Evolutionary conservation across 192 early-diverging fungal genomes (phyloP).

Genomic region (Mortierella antarctica): DNA sequence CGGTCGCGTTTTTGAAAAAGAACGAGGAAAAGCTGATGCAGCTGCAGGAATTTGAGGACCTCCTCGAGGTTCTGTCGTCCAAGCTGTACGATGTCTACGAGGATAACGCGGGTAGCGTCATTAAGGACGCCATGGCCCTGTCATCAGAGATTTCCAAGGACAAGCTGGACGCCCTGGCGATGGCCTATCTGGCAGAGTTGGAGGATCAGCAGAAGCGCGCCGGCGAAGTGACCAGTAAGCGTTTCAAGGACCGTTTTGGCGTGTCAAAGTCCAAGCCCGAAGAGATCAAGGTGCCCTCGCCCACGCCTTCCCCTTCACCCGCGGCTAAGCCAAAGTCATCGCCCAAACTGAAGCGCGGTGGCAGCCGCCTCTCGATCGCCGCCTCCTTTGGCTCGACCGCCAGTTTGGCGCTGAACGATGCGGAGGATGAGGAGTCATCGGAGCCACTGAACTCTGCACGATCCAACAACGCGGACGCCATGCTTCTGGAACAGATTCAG

Average conservation of each 20-base stretch:
- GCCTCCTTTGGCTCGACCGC: conserved; percentile 38
- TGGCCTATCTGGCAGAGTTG: conserved; percentile 62
- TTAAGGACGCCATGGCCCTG: conserved; percentile 84
- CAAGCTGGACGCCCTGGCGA: conserved; percentile 79
- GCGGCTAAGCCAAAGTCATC: conserved; percentile 10
- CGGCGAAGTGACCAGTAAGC: conserved; percentile 58
- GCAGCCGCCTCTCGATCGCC: conserved; percentile 45
- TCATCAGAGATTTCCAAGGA: conserved; percentile 72
- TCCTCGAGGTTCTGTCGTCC: conserved; percentile 84
- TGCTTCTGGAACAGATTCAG: conserved; percentile 67
- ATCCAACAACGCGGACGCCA: conserved; percentile 20
- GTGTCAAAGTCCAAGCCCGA: conserved; percentile 27
- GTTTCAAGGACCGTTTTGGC: conserved; percentile 59
- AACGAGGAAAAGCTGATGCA: conserved; percentile 77
- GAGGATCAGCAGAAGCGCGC: conserved; percentile 65
- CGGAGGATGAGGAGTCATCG: conserved; percentile 13
- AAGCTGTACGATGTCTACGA: conserved; percentile 87
- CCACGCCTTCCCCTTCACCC: neutral
- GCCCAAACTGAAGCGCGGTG: conserved; percentile 26
- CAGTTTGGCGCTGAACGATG: conserved; percentile 9
- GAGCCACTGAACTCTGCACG: neutral
- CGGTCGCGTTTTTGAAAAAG: conserved; percentile 89
- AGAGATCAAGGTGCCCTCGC: conserved; percentile 6
- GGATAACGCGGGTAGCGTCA: conserved; percentile 66
- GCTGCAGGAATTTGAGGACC: conserved; percentile 80